Conservation (phyloP, 2,329 filamentous ascomycete species). For the Microsporum audouinii region DNA sequence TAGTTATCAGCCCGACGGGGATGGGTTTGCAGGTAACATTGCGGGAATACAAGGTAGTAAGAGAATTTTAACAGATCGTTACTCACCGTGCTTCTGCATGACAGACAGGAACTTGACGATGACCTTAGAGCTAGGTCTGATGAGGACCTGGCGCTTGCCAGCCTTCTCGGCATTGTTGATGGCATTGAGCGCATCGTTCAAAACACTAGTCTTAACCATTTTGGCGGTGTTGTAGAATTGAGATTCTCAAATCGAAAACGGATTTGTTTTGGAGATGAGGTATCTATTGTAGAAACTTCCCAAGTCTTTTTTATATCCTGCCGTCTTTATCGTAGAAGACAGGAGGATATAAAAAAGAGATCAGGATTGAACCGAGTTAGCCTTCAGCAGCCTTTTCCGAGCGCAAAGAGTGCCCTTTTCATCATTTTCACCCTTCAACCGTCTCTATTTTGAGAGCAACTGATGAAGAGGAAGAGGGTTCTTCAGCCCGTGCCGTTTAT, state of each 20-base stretch:
- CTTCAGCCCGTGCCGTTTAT: conserved; percentile 51
- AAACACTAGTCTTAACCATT: conserved; percentile 98
- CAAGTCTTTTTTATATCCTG: not conserved
- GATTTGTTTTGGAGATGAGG: conserved; percentile 38
- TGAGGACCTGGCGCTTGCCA: conserved; percentile 98
- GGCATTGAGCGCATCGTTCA: conserved; percentile 97
- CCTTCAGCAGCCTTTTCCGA: conserved; percentile 50
- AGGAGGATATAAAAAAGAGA: conserved; percentile 13
- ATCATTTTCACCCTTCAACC: not conserved
- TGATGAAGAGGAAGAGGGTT: conserved; percentile 44
- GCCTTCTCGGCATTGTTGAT: conserved; percentile 99
- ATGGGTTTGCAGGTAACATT: conserved; percentile 9
- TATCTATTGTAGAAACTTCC: conserved; percentile 38
- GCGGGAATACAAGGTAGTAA: conserved; percentile 1
- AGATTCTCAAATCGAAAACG: conserved; percentile 43
- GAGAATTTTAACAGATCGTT: conserved; percentile 9
- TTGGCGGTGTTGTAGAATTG: conserved; percentile 44
- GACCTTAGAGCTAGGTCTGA: conserved; percentile 98
- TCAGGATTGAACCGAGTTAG: conserved; percentile 36
- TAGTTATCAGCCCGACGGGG: conserved; percentile 98
- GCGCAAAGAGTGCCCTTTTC: conserved; percentile 54
- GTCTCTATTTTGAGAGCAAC: not conserved
- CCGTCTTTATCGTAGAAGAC: not conserved
- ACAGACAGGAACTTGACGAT: conserved; percentile 98
- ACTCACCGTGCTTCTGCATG: conserved; percentile 99